phyloP scores from a whole-genome alignment of 2,329 filamentous ascomycete species.

The Fusarium redolens region DNA sequence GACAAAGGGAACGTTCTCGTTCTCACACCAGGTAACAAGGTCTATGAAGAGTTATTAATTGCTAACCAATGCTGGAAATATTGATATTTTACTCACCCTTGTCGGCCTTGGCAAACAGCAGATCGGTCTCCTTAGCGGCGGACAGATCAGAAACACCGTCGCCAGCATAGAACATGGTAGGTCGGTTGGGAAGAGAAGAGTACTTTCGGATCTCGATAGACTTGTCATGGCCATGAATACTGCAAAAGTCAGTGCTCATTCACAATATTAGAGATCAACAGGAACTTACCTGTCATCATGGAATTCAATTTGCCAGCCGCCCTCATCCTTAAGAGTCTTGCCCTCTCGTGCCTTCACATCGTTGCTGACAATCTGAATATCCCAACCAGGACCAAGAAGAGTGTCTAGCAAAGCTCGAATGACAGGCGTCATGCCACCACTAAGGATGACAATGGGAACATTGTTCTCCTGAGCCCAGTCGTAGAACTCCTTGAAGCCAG shows the following conservation, averaged over 20 bases:
- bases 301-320: conserved; percentile 89
- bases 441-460: conserved; percentile 91
- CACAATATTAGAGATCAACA: background rate
- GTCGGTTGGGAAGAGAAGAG: conserved; percentile 78
- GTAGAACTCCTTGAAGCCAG: conserved; percentile 88
- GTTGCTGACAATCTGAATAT: conserved; percentile 93
- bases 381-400: conserved; percentile 80
- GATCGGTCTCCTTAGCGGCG: conserved; percentile 90
- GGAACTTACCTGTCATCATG: conserved; percentile 79
- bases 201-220: conserved; percentile 91
- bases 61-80: background rate
- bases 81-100: conserved; percentile 68
- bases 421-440: conserved; percentile 91
- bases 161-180: conserved; percentile 92
- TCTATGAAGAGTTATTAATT: conserved; percentile 62
- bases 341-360: conserved; percentile 72
- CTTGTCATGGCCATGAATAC: conserved; percentile 96
- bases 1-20: conserved; percentile 86
- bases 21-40: conserved; percentile 87
- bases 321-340: conserved; percentile 80
- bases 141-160: conserved; percentile 94
- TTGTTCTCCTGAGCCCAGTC: conserved; percentile 83
- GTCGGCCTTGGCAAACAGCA: conserved; percentile 93
- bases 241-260: conserved; percentile 47
- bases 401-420: conserved; percentile 85